phyloP scores from a whole-genome alignment of 257 asterid genomes.

The Solanum tarapatanum region DNA sequence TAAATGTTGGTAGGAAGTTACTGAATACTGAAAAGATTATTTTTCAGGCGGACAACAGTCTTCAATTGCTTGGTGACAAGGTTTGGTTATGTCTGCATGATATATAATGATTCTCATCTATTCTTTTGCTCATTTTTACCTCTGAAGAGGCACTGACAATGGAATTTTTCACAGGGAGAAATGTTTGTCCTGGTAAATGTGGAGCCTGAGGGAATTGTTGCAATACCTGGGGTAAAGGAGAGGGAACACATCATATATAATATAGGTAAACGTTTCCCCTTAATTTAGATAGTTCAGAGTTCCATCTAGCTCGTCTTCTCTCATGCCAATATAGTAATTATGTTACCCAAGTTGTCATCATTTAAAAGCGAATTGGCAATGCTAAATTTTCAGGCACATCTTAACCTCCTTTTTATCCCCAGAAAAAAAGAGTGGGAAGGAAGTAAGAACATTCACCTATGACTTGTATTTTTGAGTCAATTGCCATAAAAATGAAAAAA shows the following conservation, averaged over 20 bases:
- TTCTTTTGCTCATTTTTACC: neutral
- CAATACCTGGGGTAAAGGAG: constrained; percentile 51
- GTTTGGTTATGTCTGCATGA: constrained; percentile 9
- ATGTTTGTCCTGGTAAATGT: constrained; percentile 46
- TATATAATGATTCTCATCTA: neutral
- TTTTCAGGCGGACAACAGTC: constrained; percentile 40
- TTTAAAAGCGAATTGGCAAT: neutral
- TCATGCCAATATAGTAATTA: neutral
- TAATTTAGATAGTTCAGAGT: neutral
- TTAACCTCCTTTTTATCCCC: neutral
- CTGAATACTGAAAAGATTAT: constrained; percentile 79
- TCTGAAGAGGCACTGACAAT: neutral
- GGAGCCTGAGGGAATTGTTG: constrained; percentile 75
- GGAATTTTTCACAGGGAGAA: constrained; percentile 29
- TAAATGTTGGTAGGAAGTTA: constrained; percentile 54
- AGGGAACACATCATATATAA: constrained; percentile 42
- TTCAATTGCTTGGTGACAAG: constrained; percentile 22
- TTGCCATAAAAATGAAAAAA: neutral
- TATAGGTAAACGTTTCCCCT: constrained; percentile 30
- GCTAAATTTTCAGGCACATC: neutral
- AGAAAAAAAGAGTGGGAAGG: neutral
- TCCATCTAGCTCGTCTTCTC: neutral
- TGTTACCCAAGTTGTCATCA: neutral
- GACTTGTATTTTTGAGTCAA: neutral
- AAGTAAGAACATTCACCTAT: neutral